These are phyloP conservation scores for Ilex asprella DNA, from an alignment of 257 asterid genomes.

Conservation along the genomic window DNA sequence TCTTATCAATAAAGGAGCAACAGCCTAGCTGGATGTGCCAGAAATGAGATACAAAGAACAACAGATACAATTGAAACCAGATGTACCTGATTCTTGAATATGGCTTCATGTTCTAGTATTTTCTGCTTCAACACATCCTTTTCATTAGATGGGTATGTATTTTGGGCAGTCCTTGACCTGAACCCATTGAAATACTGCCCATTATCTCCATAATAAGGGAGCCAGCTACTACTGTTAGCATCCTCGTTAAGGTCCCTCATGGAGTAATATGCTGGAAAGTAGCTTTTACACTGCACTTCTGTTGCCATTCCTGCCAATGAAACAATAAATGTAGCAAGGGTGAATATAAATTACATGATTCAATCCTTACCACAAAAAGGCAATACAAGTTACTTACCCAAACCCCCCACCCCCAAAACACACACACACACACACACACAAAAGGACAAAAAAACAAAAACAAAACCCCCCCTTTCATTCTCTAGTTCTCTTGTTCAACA, in stretches of 20 bases:
- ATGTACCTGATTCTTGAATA: slow-evolving; percentile 74
- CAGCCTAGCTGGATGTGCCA: background rate
- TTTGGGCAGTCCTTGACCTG: slow-evolving; percentile 33
- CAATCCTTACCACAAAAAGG: background rate
- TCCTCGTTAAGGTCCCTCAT: slow-evolving; percentile 93
- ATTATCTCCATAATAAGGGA: slow-evolving; percentile 45
- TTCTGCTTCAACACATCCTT: slow-evolving; percentile 77
- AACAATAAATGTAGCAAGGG: background rate
- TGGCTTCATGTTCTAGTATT: slow-evolving; percentile 93
- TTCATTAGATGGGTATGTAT: slow-evolving; percentile 50
- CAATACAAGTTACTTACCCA: background rate
- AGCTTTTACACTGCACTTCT: slow-evolving; percentile 71
- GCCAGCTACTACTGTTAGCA: slow-evolving; percentile 83
- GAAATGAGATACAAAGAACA: slow-evolving; percentile 4
- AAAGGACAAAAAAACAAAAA: too few relatives aligned
- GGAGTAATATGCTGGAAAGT: slow-evolving; percentile 54
- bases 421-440: too few relatives aligned
- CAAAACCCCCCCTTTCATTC: too few relatives aligned
- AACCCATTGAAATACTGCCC: slow-evolving; percentile 64
- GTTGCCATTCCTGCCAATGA: slow-evolving; percentile 76
- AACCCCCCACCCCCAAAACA: too few relatives aligned
- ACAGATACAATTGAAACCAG: background rate
- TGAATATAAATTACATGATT: too few relatives aligned
- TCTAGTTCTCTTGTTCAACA: too few relatives aligned
- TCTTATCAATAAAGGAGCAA: background rate